phyloP scores from a whole-genome alignment of 192 early-diverging fungal species.

The Coemansia sp. region DNA sequence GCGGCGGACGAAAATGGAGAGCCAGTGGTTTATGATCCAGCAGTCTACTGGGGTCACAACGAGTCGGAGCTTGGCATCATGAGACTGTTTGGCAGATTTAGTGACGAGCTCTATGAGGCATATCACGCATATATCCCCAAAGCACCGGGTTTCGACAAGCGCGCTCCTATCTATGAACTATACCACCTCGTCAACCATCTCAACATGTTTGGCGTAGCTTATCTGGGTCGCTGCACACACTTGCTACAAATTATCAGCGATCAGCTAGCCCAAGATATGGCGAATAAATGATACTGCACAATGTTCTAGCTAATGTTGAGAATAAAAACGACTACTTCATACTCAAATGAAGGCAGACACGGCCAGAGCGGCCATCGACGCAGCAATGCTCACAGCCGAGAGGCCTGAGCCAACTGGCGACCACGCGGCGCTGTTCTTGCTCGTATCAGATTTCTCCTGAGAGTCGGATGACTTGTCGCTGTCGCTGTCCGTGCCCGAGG shows the following conservation, averaged over 20 bases:
- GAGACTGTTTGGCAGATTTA: conserved; percentile 40
- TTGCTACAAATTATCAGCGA: conserved; percentile 16
- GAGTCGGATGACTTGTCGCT: conserved; percentile 8
- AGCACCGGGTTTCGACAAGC: conserved; percentile 30
- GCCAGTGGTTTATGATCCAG: conserved; percentile 44
- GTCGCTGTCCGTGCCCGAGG: conserved; percentile 8
- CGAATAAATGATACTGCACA: neutral
- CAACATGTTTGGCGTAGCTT: conserved; percentile 41
- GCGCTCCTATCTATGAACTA: conserved; percentile 32
- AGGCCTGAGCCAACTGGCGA: neutral
- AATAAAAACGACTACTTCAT: neutral
- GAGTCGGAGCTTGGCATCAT: conserved; percentile 49
- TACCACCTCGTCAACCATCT: conserved; percentile 50
- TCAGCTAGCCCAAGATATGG: neutral
- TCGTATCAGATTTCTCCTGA: neutral
- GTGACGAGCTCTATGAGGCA: conserved; percentile 21
- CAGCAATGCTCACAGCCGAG: conserved; percentile 3
- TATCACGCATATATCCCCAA: conserved; percentile 32
- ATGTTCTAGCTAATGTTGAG: neutral
- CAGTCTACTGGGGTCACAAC: conserved; percentile 43
- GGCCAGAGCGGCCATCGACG: neutral
- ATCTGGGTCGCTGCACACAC: conserved; percentile 20
- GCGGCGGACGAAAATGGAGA: conserved; percentile 20
- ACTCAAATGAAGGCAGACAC: neutral
- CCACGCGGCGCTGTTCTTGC: conserved; percentile 4